Evolutionary conservation across 2,329 filamentous ascomycete genomes (phyloP).

Genomic region (Taxawa tesnikishii): DNA sequence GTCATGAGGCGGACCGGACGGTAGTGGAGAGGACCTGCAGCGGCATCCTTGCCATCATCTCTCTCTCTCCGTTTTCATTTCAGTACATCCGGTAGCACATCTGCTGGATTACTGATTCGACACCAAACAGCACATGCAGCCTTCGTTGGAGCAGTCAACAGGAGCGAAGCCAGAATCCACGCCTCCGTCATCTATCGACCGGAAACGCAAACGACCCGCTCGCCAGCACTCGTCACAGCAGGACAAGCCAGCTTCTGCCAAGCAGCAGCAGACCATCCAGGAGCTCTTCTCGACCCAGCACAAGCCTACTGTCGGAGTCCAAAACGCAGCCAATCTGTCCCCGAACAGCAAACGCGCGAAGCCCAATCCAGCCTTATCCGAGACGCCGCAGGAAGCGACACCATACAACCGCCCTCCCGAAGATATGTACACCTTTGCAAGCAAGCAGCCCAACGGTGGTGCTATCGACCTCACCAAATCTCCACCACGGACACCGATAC

Average conservation of each 20-base stretch:
- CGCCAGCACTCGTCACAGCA: conserved; percentile 1
- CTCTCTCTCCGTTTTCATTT: not conserved
- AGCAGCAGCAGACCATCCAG: conserved; percentile 30
- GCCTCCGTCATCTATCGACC: conserved; percentile 9
- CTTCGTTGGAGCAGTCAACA: not conserved
- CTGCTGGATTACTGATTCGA: not conserved
- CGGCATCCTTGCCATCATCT: too few relatives aligned
- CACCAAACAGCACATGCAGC: conserved; percentile 1
- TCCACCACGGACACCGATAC: conserved; percentile 17
- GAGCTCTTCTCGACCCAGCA: conserved; percentile 28
- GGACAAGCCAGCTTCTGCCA: not conserved
- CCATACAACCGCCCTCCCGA: conserved; percentile 17
- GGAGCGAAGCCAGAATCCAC: conserved; percentile 1
- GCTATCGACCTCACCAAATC: conserved; percentile 32
- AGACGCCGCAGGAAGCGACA: conserved; percentile 10
- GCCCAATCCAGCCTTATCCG: conserved; percentile 13
- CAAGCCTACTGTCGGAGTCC: conserved; percentile 13
- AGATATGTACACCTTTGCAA: conserved; percentile 44
- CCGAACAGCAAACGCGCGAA: conserved; percentile 29
- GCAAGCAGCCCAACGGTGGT: conserved; percentile 15
- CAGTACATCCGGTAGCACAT: not conserved
- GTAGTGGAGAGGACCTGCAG: not conserved
- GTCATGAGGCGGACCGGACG: not conserved
- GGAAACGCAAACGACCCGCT: conserved; percentile 13
- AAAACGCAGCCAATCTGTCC: conserved; percentile 14